A percentile compares a stretch with the other conserved stretches of the same genome.
These are phyloP conservation scores for Stenogyne calaminthoides DNA, from an alignment of 305 asterid species.

Conservation along the genomic window DNA sequence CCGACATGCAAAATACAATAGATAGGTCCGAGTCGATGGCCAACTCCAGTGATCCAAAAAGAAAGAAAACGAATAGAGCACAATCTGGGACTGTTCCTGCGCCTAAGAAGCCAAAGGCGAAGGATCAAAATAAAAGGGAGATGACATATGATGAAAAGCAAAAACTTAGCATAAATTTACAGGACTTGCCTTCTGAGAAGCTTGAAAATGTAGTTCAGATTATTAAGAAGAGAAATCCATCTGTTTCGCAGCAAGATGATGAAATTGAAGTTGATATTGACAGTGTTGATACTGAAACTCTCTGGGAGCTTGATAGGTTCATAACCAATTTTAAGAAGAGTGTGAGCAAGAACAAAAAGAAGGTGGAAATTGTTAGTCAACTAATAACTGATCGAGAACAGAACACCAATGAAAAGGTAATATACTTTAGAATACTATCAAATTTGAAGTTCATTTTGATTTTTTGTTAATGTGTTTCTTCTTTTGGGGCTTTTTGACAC, in stretches of 20 bases:
- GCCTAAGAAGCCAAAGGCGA: constrained; percentile 72
- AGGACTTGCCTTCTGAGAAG: constrained; percentile 69
- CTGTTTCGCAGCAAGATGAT: constrained; percentile 65
- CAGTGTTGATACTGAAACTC: constrained; percentile 67
- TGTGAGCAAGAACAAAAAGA: constrained; percentile 66
- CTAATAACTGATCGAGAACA: constrained; percentile 35
- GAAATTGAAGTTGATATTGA: constrained; percentile 76
- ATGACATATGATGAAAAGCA: constrained; percentile 78
- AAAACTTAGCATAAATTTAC: constrained; percentile 59
- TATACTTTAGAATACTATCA: constrained; percentile 1
- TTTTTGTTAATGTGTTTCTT: neutral
- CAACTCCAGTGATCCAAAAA: constrained; percentile 36
- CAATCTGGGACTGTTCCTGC: constrained; percentile 46
- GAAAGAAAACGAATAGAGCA: constrained; percentile 34
- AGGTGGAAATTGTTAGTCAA: constrained; percentile 45
- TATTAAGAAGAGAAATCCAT: constrained; percentile 63
- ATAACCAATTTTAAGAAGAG: constrained; percentile 63
- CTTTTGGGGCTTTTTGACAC: constrained; percentile 20
- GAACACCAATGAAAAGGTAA: constrained; percentile 50
- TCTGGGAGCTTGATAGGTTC: constrained; percentile 85
- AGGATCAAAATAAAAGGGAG: constrained; percentile 68
- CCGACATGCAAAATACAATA: constrained; percentile 35
- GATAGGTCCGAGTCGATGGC: constrained; percentile 43
- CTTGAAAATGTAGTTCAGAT: constrained; percentile 70
- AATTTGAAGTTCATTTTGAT: neutral